A percentile compares a stretch with the other conserved stretches of the same genome.
phyloP scores from a whole-genome alignment of 148 eudicot genomes.

The Heliamphora exappendiculata region DNA sequence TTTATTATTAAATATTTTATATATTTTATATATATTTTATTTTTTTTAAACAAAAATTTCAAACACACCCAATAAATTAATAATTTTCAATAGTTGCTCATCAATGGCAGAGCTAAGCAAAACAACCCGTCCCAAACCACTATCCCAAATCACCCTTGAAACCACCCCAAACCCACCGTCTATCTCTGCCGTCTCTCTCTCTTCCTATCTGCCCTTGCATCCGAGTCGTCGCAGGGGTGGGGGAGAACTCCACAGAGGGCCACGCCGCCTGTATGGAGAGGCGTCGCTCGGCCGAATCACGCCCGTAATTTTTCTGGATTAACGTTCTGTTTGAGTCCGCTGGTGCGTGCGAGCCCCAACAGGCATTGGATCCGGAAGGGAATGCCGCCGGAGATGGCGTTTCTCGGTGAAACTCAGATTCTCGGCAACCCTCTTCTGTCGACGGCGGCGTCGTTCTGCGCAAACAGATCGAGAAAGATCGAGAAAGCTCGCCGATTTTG shows the following conservation, averaged over 20 bases:
- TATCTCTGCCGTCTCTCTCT: too few relatives aligned
- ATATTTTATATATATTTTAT: too few relatives aligned
- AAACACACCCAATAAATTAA: too few relatives aligned
- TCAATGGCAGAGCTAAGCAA: too few relatives aligned
- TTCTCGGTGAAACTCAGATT: conserved; percentile 45
- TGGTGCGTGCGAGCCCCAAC: conserved; percentile 58
- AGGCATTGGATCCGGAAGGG: conserved; percentile 32
- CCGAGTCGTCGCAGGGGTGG: conserved; percentile 34
- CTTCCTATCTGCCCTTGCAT: too few relatives aligned
- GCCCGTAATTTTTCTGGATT: conserved; percentile 28
- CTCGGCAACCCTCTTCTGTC: conserved; percentile 42
- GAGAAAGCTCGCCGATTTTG: conserved; percentile 95
- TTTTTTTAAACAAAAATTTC: too few relatives aligned
- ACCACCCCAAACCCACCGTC: too few relatives aligned
- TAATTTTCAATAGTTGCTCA: too few relatives aligned
- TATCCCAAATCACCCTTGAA: too few relatives aligned
- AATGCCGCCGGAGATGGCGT: conserved; percentile 28
- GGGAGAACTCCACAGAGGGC: conserved; percentile 31
- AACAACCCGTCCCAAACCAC: too few relatives aligned
- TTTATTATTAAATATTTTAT: too few relatives aligned
- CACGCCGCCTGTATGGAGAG: conserved; percentile 6
- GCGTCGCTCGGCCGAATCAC: conserved; percentile 18
- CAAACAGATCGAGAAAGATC: conserved; percentile 73
- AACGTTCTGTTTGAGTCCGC: conserved; percentile 50
- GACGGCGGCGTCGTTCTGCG: conserved; percentile 54